A percentile compares a stretch with the other conserved stretches of the same genome.
Evolutionary conservation across 805 yeast genomes (phyloP).

Genomic region (Sugiyamaella qingdaonensis): DNA sequence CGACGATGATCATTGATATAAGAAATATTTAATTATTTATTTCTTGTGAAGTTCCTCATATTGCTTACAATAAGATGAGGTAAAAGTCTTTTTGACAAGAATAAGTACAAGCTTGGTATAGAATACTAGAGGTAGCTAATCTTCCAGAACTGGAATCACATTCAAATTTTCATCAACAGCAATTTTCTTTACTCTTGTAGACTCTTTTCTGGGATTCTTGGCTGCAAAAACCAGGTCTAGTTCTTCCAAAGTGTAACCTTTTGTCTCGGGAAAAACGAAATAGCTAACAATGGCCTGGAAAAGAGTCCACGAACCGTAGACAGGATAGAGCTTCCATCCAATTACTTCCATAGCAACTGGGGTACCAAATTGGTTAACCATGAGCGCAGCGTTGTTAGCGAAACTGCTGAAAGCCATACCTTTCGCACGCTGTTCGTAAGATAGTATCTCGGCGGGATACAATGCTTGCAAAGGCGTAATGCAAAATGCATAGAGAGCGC

Average conservation of each 20-base stretch:
- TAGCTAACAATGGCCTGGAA: constrained; percentile 32
- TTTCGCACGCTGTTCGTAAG: constrained; percentile 29
- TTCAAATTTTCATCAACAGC: background rate
- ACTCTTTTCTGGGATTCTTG: background rate
- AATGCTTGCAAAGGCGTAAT: constrained; percentile 35
- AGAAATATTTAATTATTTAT: no score
- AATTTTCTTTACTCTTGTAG: no score
- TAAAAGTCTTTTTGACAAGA: no score
- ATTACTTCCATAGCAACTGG: constrained; percentile 41
- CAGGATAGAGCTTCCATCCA: constrained; percentile 44
- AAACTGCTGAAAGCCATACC: constrained; percentile 25
- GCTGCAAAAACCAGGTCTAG: constrained; percentile 42
- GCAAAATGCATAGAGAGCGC: constrained; percentile 20
- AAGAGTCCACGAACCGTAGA: constrained; percentile 24
- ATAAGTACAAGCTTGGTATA: background rate
- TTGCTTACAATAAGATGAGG: background rate
- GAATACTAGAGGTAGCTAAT: background rate
- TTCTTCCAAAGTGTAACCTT: constrained; percentile 42
- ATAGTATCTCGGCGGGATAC: constrained; percentile 28
- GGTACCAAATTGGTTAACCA: constrained; percentile 33
- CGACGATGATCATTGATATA: no score
- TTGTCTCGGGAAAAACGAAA: constrained; percentile 39
- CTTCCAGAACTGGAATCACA: background rate
- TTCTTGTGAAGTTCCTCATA: background rate
- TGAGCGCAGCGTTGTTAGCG: background rate